Evolutionary conservation across 192 early-diverging fungal genomes (phyloP), one percentile per base, ranked within the genome.

Genomic region (Coemansia reversa): DNA sequence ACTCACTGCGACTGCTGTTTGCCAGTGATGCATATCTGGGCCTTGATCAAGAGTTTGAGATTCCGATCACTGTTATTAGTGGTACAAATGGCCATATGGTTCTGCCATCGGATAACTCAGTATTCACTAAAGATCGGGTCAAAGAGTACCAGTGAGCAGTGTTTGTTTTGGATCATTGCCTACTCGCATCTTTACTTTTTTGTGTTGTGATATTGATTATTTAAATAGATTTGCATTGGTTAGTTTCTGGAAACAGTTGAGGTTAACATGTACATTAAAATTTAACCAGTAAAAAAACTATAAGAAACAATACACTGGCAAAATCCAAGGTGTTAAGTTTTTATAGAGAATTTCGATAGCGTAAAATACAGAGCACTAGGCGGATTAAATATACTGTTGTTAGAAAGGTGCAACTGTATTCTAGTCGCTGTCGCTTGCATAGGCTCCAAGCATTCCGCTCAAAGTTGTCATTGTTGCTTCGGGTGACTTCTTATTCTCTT

Each of bases 1-100:
- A 89, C 63, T 78, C 75, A 28, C 63, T 81, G 54, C 62, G 52
- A 47, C 57, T 96, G 20, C 71, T 83, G 63, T 54, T 94, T 4
- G 84, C 87, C 32, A 89, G 87, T 66, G 94, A 96, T 70, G 92
- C 87, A 0, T 94, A 96, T 67, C 29, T 91, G 59, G 90, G 90
- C 1, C 75, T 91, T 22, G 91, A 92, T 58, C 85, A 89, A 70
- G 80, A 84, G 18, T 57, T 83, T 12, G 69, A 78, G 4, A 65
- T 91, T 1, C 58, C 65, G 18, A 72, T 76, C 8, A 66, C 58
- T 0, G 76, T 83, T 55, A 58, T 18, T 23, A 16, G 39, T 45
- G 39, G 39, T 16, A 14, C 39, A 16, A 45, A 45, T 45, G 39
- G 28, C 45, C 70, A 74, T 23, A 79, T 79, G 76, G 33, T 53